A percentile compares a stretch with the other conserved stretches of the same genome.
Evolutionary conservation across 306 rosid species (phyloP).

Genomic region (Carpinus viminea): DNA sequence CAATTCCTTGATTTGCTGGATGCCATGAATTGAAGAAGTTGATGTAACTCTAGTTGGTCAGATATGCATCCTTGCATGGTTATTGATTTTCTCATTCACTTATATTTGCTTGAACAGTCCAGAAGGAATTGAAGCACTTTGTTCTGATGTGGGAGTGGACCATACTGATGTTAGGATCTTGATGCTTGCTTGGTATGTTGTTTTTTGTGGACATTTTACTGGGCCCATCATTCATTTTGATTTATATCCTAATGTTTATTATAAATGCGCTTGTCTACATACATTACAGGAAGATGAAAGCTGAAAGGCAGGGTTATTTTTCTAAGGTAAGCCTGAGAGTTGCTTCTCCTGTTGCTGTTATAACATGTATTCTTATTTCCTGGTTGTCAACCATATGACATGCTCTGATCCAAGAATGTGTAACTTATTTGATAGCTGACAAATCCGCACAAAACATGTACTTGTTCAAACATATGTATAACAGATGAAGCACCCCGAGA

Average conservation of each 20-base stretch:
- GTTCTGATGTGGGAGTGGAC: conserved; percentile 50
- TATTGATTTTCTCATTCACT: conserved; percentile 21
- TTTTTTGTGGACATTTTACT: not conserved
- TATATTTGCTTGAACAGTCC: conserved; percentile 59
- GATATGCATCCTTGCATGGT: not conserved
- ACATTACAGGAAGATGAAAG: conserved; percentile 65
- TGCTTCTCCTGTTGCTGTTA: conserved; percentile 10
- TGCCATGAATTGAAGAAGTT: not conserved
- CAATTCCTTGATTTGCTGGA: not conserved
- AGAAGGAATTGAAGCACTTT: conserved; percentile 63
- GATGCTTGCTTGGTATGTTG: conserved; percentile 65
- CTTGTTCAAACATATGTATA: not conserved
- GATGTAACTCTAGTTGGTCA: conserved; percentile 18
- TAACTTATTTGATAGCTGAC: not conserved
- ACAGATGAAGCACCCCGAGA: not conserved
- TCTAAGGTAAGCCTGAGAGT: conserved; percentile 46
- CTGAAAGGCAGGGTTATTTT: conserved; percentile 71
- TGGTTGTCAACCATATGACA: conserved; percentile 15
- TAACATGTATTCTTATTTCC: conserved; percentile 18
- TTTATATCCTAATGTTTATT: conserved; percentile 2
- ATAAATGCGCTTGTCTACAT: conserved; percentile 9
- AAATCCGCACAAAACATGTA: not conserved
- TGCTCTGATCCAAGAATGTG: not conserved
- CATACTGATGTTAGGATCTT: conserved; percentile 68
- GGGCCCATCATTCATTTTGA: conserved; percentile 2